A percentile compares a stretch with the other conserved stretches of the same genome.
Evolutionary conservation across 257 asterid species (phyloP).

Genomic region (Datura wrightii): DNA sequence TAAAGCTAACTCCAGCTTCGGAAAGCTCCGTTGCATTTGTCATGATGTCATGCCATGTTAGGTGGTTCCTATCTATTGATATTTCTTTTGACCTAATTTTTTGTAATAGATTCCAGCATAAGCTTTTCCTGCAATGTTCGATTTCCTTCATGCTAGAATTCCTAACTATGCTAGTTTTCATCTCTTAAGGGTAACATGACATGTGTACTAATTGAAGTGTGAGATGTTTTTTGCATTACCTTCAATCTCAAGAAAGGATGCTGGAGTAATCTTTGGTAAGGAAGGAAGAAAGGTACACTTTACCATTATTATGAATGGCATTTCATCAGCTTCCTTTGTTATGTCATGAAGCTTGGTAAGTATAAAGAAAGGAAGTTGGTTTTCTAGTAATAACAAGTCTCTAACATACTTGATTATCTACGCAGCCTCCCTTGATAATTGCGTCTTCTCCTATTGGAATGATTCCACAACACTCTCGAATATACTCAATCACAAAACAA

Average conservation of each 20-base stretch:
- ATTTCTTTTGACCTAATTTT: background rate
- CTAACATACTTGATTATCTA: background rate
- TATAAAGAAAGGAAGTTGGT: conserved; percentile 35
- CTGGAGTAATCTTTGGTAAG: background rate
- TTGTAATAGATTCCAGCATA: background rate
- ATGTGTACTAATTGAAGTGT: conserved; percentile 34
- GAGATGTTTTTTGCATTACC: conserved; percentile 14
- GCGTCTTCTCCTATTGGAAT: background rate
- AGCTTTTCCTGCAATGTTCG: background rate
- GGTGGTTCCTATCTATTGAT: background rate
- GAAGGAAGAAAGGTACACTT: background rate
- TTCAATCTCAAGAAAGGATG: background rate
- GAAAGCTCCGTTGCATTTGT: background rate
- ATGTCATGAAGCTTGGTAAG: conserved; percentile 16
- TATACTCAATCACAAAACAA: conserved; percentile 32
- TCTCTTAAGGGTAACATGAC: conserved; percentile 14
- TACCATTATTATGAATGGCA: conserved; percentile 14
- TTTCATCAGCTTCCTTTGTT: background rate
- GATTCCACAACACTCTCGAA: background rate
- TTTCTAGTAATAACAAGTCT: conserved; percentile 30
- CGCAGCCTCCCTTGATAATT: background rate
- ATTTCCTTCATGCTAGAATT: background rate
- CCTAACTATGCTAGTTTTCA: background rate
- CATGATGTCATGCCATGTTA: background rate
- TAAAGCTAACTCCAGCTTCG: conserved; percentile 29